Base-by-base conservation (phyloP, 352 stramenopile genomes). In the Phytophthora multivora region DNA sequence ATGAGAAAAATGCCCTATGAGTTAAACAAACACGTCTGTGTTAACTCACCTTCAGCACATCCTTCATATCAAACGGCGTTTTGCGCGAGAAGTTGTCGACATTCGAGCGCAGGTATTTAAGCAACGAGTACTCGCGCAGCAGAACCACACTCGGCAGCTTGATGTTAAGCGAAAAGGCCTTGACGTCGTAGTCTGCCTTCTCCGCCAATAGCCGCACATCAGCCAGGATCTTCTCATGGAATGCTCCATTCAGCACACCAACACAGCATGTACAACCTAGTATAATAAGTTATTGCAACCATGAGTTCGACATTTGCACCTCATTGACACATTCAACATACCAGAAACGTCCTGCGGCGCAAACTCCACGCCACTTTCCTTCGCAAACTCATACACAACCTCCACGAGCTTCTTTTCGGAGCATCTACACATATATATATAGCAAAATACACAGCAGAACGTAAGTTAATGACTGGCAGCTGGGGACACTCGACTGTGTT, bases 101-200 rank as follows among this genome's bases (percentile, higher is more conserved):
- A 18, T 57, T 53, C 10, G 26, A 28, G 21, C 68, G 77, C 53
- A 95, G 63, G 54, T 89, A 76, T 11, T 89, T 73, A 26, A 87
- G 66, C 51, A 95, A 60, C 45, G 83, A 75, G 59, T 90, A 91
- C 65, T 95, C 84, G 38, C 86, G 80, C 51, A 95, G 71, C 28
- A 95, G 42, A 33, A 93, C 77, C 36, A 86, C 71, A 64, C 86
- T 91, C 15, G 84, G 84, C 51, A 95, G 53, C 65, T 93, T 92
- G 50, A 93, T 88, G 58, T 86, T 91, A 51, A 95, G 80, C 26
- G 82, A 67, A 39, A 95, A 95, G 18, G 74, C 60, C 28, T 76
- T 79, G 10, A 82, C 81, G 45, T 91, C 80, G 66, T 93, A 93
- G 21, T 64, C 57, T 26, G 52, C 66, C 39, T 82, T 73, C 16